phyloP scores from a whole-genome alignment of 208 protist species.

The Crithidia mellificae region DNA sequence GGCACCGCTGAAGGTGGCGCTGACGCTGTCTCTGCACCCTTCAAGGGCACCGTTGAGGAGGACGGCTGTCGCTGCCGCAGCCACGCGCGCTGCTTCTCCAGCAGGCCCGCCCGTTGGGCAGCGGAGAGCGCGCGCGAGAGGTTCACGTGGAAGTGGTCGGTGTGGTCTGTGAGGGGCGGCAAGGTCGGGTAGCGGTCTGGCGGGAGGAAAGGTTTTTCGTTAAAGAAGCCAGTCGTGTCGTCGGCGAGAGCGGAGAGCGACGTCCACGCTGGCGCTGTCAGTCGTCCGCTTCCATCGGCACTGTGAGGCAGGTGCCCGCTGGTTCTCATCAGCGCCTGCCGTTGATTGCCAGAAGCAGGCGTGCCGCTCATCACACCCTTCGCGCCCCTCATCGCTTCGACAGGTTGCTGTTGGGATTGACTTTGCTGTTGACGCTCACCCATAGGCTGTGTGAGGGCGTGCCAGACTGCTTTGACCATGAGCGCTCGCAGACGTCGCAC shows the following conservation, averaged over 20 bases:
- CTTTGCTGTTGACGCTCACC: background rate
- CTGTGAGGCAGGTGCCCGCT: background rate
- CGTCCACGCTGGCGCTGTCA: background rate
- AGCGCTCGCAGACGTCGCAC: constrained; percentile 46
- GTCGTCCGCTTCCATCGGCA: background rate
- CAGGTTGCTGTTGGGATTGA: background rate
- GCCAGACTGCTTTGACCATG: constrained; percentile 66
- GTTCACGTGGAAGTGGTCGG: constrained; percentile 36
- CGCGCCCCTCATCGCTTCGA: background rate
- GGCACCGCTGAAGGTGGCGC: background rate
- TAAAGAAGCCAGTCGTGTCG: constrained; percentile 5
- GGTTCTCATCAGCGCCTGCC: background rate
- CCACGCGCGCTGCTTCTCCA: constrained; percentile 26
- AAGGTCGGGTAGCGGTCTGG: constrained; percentile 37
- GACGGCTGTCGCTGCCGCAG: constrained; percentile 11
- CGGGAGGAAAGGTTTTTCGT: constrained; percentile 38
- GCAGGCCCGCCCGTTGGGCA: constrained; percentile 18
- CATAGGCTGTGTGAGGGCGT: constrained; percentile 33
- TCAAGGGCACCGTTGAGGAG: background rate
- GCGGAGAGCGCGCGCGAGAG: constrained; percentile 31
- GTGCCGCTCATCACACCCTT: background rate
- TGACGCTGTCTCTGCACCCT: background rate
- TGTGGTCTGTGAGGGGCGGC: constrained; percentile 22
- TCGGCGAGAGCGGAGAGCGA: background rate
- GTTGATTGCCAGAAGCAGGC: background rate